These are phyloP conservation scores for Collybia sordida DNA, from an alignment of 768 basidiomycete genomes.

Conservation along the genomic window DNA sequence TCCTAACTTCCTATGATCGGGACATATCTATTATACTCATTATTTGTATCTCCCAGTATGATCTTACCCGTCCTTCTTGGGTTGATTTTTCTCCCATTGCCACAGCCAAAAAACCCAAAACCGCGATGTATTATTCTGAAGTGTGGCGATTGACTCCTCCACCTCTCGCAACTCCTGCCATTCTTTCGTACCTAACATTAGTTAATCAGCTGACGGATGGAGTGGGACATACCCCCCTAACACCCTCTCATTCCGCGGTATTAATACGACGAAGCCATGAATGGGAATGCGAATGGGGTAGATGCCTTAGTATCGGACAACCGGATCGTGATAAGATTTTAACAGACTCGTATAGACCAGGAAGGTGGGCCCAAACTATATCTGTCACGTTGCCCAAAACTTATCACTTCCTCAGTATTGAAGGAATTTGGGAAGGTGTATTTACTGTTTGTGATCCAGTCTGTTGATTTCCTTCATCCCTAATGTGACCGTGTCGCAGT, in stretches of 20 bases:
- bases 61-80: slow-evolving; percentile 59
- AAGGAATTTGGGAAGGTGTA: slow-evolving; percentile 79
- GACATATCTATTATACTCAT: slow-evolving; percentile 3
- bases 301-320: slow-evolving; percentile 42
- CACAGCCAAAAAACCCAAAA: slow-evolving; percentile 15
- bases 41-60: slow-evolving; percentile 46
- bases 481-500: slow-evolving; percentile 39
- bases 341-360: slow-evolving; percentile 53
- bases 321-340: slow-evolving; percentile 29
- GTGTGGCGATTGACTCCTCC: slow-evolving; percentile 50
- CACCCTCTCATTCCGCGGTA: slow-evolving; percentile 28
- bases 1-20: background rate
- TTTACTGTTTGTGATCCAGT: slow-evolving; percentile 56
- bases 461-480: background rate
- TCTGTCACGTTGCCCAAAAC: background rate
- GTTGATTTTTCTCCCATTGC: slow-evolving; percentile 47
- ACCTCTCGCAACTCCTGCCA: slow-evolving; percentile 68
- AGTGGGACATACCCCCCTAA: slow-evolving; percentile 26
- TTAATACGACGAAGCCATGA: slow-evolving; percentile 39
- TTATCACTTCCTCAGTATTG: slow-evolving; percentile 40
- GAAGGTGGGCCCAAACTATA: slow-evolving; percentile 38
- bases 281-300: slow-evolving; percentile 74
- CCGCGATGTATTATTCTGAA: slow-evolving; percentile 44
- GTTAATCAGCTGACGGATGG: slow-evolving; percentile 34
- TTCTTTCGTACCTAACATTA: slow-evolving; percentile 66